Evolutionary conservation across 768 basidiomycete species (phyloP), one percentile per base, ranked within the genome.

Genomic region (Termitomyces bulborhizus): DNA sequence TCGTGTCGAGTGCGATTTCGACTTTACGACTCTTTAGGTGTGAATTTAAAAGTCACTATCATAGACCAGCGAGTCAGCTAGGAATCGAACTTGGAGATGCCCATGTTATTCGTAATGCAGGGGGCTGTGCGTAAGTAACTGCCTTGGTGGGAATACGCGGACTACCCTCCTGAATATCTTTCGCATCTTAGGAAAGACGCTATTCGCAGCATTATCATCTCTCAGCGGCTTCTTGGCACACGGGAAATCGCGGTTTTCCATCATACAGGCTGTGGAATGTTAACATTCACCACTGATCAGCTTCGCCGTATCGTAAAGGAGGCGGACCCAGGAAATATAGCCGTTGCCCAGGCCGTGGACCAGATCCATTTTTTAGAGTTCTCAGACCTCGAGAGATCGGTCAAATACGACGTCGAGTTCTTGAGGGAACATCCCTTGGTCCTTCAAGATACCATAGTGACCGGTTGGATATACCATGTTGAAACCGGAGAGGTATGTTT

Each of bases 181-280:
- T 39, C 24, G 9, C 39, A 41, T 15, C 46, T 15, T 58, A 85
- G 85, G 39, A 75, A 77, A 58, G 88, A 89, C 27, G 81, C 85
- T 1, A 60, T 90, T 8, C 77, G 86, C 18, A 81, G 78, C 64
- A 72, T 90, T 62, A 72, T 90, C 49, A 80, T 89, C 63, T 88
- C 86, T 31, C 86, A 90, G 63, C 82, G 85, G 40, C 77, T 88
- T 15, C 76, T 88, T 15, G 86, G 84, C 12, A 90, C 87, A 9
- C 74, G 75, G 15, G 84, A 87, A 69, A 78, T 88, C 50, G 78
- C 83, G 4, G 70, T 90, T 48, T 78, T 86, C 66, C 85, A 84
- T 65, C 88, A 90, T 67, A 85, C 83, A 1, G 83, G 76, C 46
- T 88, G 87, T 62, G 87, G 87, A 45, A 88, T 89, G 85, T 70